Conservation (phyloP, 208 protist genomes). For the Hexamita inflata region DNA sequence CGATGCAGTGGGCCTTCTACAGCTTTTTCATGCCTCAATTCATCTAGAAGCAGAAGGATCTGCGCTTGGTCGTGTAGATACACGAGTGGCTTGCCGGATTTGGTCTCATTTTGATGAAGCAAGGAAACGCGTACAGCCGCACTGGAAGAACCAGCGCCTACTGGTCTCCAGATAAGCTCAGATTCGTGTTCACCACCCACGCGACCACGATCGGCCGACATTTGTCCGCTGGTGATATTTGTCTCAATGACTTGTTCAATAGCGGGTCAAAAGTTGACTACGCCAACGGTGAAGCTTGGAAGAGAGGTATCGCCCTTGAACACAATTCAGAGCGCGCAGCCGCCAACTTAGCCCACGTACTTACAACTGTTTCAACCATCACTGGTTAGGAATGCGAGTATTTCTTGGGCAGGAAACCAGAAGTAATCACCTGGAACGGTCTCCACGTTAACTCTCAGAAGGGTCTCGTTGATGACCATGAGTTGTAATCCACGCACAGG, state of each 20-base stretch:
- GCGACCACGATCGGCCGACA: constrained; percentile 17
- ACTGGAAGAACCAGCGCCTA: not conserved
- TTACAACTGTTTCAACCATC: constrained; percentile 10
- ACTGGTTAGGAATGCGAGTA: not conserved
- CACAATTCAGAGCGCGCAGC: constrained; percentile 1
- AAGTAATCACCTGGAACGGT: constrained; percentile 18
- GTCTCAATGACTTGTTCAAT: not conserved
- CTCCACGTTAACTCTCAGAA: constrained; percentile 4
- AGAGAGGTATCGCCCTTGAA: not conserved
- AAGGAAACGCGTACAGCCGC: not conserved
- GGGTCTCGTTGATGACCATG: not conserved
- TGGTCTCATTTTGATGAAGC: too few relatives aligned
- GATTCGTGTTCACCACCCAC: constrained; percentile 18
- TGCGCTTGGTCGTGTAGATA: not conserved
- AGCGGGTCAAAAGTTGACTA: not conserved
- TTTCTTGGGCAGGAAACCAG: not conserved
- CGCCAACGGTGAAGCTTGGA: not conserved
- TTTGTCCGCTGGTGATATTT: constrained; percentile 2
- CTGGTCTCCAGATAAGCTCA: too few relatives aligned
- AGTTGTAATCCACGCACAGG: not conserved
- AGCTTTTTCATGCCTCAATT: not conserved
- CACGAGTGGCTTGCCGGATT: constrained; percentile 17
- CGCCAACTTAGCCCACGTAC: not conserved
- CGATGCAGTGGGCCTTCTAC: not conserved
- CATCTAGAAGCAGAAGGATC: too few relatives aligned